Evolutionary conservation across 805 yeast genomes (phyloP), one percentile per base, ranked within the genome.

Genomic region (Barnettozyma californica): DNA sequence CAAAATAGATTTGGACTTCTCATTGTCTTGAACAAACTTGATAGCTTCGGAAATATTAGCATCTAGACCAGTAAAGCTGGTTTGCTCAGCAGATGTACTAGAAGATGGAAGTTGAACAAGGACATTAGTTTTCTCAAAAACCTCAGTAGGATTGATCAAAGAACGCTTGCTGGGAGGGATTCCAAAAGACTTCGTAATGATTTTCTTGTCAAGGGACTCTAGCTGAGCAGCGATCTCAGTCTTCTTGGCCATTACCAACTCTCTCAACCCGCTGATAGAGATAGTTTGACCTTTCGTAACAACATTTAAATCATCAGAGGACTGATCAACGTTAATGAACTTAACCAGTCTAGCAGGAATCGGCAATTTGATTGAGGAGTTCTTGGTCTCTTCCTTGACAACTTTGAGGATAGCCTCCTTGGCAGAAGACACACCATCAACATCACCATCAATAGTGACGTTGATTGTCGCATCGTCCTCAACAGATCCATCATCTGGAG

Each of bases 341-440:
- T 64, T 55, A 44, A 64, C 65, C 33, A 70, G 53, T 29, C 66
- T 66, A 11, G 46, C 48, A 19, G 64, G 57, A 36, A 85, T 71
- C n/a, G 69, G 60, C 27, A 86, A 51, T 57, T 71, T 78, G 29
- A 77, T 63, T 9, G 76, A 67, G 48, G 83, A 68, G 56, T 68
- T 72, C 60, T 82, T 84, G 47, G 89, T 84, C 59, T 85, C 83
- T 60, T 85, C 87, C 60, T 78, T 76, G 44, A 90, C 95, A 58
- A 90, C 85, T 19, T 77, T 80, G 60, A 79, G 56, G 54, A 92
- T 89, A 62, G 75, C 80, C 33, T 69, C 65, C 61, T 84, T 84
- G 27, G 97, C 97, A 44, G 75, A 74, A 53, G 75, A 77, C 57
- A 87, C 86, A 47, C 96, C 90, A 63, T 87, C 95, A 51, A 78